Conservation (phyloP, 2,329 filamentous ascomycete genomes). For the Diaporthe vaccinii region DNA sequence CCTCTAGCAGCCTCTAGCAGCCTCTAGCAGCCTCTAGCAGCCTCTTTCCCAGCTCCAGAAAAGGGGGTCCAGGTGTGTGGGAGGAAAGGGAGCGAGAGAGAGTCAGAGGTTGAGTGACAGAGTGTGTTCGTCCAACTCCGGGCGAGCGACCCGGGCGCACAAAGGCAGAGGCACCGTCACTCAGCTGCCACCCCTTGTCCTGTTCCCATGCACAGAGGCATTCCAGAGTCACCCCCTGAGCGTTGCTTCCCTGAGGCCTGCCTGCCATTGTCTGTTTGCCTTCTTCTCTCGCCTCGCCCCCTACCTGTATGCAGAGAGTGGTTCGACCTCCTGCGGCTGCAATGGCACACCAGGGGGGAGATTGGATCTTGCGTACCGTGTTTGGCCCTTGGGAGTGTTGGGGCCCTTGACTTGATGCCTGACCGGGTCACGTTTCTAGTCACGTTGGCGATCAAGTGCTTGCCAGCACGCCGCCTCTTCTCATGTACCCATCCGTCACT, state of each 20-base stretch:
- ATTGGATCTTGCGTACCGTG: conserved; percentile 38
- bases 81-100: not conserved
- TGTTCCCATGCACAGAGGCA: not conserved
- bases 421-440: conserved; percentile 41
- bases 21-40: not conserved
- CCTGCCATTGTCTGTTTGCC: conserved; percentile 16
- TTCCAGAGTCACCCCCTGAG: conserved; percentile 9
- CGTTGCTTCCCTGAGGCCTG: not conserved
- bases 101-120: not conserved
- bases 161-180: conserved; percentile 22
- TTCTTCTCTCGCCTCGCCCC: not conserved
- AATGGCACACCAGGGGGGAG: conserved; percentile 40
- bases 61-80: not conserved
- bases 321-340: conserved; percentile 40
- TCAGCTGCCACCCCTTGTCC: conserved; percentile 13
- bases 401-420: conserved; percentile 35
- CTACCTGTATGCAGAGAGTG: conserved; percentile 18
- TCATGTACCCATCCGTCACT: conserved; percentile 39
- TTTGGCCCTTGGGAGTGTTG: conserved; percentile 30
- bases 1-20: not conserved
- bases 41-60: not conserved
- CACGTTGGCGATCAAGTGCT: conserved; percentile 41
- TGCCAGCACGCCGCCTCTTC: conserved; percentile 39
- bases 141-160: conserved; percentile 8
- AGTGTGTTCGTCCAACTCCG: conserved; percentile 20